Percentiles rank a stretch among this genome's conserved stretches.
These are phyloP conservation scores for Pichia manshurica DNA, from an alignment of 805 yeast genomes.

Conservation along the genomic window DNA sequence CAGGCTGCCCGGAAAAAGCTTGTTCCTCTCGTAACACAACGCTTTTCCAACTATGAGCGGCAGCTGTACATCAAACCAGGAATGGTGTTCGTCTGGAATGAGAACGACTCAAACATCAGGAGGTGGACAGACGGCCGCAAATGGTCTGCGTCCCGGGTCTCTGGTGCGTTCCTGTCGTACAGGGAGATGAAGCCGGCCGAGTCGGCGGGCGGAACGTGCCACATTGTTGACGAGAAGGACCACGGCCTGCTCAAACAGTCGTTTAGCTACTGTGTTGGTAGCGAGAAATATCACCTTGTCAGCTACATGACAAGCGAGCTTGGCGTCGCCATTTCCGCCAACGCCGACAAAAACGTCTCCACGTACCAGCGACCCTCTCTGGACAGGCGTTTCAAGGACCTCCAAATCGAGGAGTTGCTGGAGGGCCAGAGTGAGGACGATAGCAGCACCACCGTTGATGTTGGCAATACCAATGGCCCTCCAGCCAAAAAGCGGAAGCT, in stretches of 20 bases:
- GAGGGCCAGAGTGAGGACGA: no score
- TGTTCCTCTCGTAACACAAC: constrained; percentile 52
- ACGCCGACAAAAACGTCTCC: no score
- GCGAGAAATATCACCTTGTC: constrained; percentile 53
- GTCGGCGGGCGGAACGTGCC: constrained; percentile 11
- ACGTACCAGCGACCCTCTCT: constrained; percentile 38
- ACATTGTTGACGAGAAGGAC: constrained; percentile 37
- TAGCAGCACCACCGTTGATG: no score
- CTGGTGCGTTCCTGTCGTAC: constrained; percentile 56
- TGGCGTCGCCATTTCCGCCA: no score
- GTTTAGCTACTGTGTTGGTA: constrained; percentile 41
- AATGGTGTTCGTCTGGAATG: constrained; percentile 67
- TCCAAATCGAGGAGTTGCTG: constrained; percentile 14
- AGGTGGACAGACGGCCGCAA: constrained; percentile 75
- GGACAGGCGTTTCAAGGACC: constrained; percentile 35
- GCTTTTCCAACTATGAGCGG: constrained; percentile 55
- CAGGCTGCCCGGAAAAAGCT: constrained; percentile 57
- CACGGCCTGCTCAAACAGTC: constrained; percentile 62
- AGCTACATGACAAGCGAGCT: constrained; percentile 37
- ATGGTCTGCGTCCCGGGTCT: constrained; percentile 70
- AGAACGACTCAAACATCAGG: constrained; percentile 61
- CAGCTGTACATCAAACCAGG: constrained; percentile 46
- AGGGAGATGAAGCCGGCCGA: constrained; percentile 48
- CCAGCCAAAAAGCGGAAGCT: no score
- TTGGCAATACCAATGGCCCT: no score